Evolutionary conservation across 306 rosid species (phyloP), one percentile per base, ranked within the genome.

Genomic region (Boehmeria nivea): DNA sequence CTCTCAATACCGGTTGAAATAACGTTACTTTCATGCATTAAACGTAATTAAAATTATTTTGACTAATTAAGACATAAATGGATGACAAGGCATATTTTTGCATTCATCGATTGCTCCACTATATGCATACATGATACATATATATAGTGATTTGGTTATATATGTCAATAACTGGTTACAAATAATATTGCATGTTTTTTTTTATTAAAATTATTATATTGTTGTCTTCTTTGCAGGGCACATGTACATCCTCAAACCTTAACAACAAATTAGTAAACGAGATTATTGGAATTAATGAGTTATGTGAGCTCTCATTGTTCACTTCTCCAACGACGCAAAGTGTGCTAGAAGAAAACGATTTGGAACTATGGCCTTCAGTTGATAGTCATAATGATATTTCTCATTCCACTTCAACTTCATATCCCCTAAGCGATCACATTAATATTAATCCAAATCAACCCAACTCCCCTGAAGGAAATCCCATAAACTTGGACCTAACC

Each of bases 401-500:
- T 10, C 70, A 57, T 20, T 72, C 80, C 6, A 56, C 34, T 71
- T 78, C 73, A 19, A 56, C 44, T 2, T 31, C 43, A 2, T 36
- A 47, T 36, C 16, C 56, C 22, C 47, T 45, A 26, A 47, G 55
- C 26, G 56, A 25, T 52, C 33, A 49, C n/a, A n/a, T n/a, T 3
- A 34, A 50, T n/a, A 40, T 58, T 22, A 64, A 70, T 17, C 61
- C 78, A 33, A 24, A 20, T 28, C 64, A 46, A 19, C 46, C 38
- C 48, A 70, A 50, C 39, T 31, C 9, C 9, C 36, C 9, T 10
- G 8, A 31, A 31, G 36, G 9, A 31, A 31, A 31, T 31, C 36
- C 8, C 38, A 61, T 82, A 43, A 85, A 85, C 65, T 74, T 85
- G 63, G 86, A 85, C 73, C 69, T 85, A 55, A 70, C 86, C 44